Evolutionary conservation across 2,329 filamentous ascomycete species (phyloP), one percentile per base, ranked within the genome.

Genomic region (Thielaviopsis euricoi): DNA sequence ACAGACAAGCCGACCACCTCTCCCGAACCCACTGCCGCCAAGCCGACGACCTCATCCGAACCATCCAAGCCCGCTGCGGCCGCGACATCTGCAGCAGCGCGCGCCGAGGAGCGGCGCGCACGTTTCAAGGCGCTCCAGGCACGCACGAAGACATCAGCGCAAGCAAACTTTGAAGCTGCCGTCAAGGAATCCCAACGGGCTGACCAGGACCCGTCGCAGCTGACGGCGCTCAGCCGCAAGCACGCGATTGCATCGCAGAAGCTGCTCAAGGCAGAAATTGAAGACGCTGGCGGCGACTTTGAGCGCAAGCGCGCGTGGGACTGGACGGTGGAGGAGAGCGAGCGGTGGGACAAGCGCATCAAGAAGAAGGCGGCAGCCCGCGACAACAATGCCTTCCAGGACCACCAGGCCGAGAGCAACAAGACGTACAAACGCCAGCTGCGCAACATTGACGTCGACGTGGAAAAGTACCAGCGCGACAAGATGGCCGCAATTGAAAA

Each of bases 271-370:
- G 88, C 89, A 3, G 89, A 96, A 65, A 84, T 89, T 1, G 87
- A 90, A 69, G 88, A 87, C 19, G 76, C 78, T 0, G 89, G 89
- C 37, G 89, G 87, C 58, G 93, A 97, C 70, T 98, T 97, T 67
- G 93, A 98, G 76, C 87, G 93, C 64, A 96, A 97, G 73, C 84
- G 93, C 48, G 93, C 93, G 1, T 98, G 93, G 93, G 93, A 97
- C 73, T 98, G 93, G 87, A 98, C 93, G 0, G 76, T 91, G 6
- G 93, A 98, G 63, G 93, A 98, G 72, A 87, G 83, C 64, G 93
- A 96, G 73, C 82, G 80, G 64, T 98, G 93, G 93, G 93, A 98
- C 70, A 85, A 85, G 73, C 84, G 90, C 33, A 74, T 94, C 69
- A 87, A 85, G 66, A 95, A 95, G 77, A 94, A 89, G 73, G 81